Evolutionary conservation across 192 early-diverging fungal species (phyloP), one percentile per base, ranked within the genome.

Genomic region (Coemansia javaensis): DNA sequence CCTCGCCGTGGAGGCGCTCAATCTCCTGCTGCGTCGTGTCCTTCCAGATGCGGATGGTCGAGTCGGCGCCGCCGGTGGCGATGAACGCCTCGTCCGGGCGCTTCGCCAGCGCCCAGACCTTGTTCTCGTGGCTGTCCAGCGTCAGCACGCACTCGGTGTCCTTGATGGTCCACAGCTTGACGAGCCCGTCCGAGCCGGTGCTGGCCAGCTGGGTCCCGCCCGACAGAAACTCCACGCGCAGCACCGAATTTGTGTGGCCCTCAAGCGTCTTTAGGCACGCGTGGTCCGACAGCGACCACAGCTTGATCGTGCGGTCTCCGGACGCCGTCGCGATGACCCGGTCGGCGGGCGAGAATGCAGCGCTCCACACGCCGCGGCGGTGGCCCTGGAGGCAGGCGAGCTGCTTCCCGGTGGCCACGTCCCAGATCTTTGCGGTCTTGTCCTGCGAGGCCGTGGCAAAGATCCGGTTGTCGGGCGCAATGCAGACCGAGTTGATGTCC

Each of bases 121-220:
- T 92, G 64, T 94, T 91, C 17, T 93, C 90, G 56, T 97, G 93
- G 40, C 88, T 86, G 63, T 99, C 97, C 20, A 97, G 67, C 6
- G 94, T 99, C 3, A 70, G 60, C 10, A 89, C 87, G 66, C 97
- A 99, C 53, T 92, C 89, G 33, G 85, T 85, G 15, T 79, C 85
- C 40, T 90, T 88, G 56, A 94, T 90, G 18, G 84, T 94, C 97
- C 97, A 99, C 22, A 99, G 63, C 70, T 99, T 99, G 40, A 97
- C 71, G 33, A 99, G 79, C 14, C 93, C 94, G 53, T 99, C 97
- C 0, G 90, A 89, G 8, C 90, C 93, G 21, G 78, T 79, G 14
- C 88, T 91, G 15, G 92, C 63, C 25, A 99, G 59, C 62, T 99
- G 97, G 37, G 85, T 79, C 14, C 97, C 97, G 7, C 79, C 74